phyloP scores from a whole-genome alignment of 371 early-diverging fungal species.

The Mycotypha africana region DNA sequence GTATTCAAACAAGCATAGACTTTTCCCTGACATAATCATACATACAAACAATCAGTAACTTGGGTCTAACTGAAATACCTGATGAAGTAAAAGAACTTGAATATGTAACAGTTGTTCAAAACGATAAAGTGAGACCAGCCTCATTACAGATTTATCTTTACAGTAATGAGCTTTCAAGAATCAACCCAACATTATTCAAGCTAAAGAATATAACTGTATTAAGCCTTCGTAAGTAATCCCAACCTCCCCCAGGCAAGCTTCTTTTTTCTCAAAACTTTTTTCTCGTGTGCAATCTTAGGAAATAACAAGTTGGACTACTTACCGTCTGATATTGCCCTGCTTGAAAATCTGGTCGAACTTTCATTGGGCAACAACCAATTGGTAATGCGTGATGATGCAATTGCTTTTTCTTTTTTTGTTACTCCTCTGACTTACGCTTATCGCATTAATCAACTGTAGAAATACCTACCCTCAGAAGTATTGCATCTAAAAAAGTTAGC shows the following conservation, averaged over 20 bases:
- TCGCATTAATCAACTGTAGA: conserved; percentile 4
- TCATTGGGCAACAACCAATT: conserved; percentile 54
- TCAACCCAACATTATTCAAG: conserved; percentile 39
- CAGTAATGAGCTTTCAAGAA: conserved; percentile 30
- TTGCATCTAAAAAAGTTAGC: conserved; percentile 18
- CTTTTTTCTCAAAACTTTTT: too few species aligned
- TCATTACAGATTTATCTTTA: conserved; percentile 48
- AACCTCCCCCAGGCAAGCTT: too few species aligned
- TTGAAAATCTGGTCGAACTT: conserved; percentile 50
- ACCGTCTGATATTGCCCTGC: conserved; percentile 52
- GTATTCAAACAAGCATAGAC: too few species aligned
- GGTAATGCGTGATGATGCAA: too few species aligned
- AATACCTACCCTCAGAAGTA: conserved; percentile 31
- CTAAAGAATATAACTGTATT: conserved; percentile 51
- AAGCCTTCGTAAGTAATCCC: conserved; percentile 50
- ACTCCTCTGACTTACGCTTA: not conserved
- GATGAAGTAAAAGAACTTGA: conserved; percentile 46
- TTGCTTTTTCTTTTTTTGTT: too few species aligned
- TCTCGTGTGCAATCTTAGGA: too few species aligned
- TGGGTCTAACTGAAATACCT: conserved; percentile 45
- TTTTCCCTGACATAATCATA: too few species aligned
- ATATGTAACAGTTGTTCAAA: conserved; percentile 44
- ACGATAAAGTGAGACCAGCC: conserved; percentile 39
- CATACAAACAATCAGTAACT: too few species aligned
- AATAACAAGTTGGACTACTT: conserved; percentile 39